Percentiles rank a stretch among this genome's conserved stretches.
Evolutionary conservation across 169 alveolate genomes (phyloP).

Genomic region (Ichthyophthirius multifiliis): DNA sequence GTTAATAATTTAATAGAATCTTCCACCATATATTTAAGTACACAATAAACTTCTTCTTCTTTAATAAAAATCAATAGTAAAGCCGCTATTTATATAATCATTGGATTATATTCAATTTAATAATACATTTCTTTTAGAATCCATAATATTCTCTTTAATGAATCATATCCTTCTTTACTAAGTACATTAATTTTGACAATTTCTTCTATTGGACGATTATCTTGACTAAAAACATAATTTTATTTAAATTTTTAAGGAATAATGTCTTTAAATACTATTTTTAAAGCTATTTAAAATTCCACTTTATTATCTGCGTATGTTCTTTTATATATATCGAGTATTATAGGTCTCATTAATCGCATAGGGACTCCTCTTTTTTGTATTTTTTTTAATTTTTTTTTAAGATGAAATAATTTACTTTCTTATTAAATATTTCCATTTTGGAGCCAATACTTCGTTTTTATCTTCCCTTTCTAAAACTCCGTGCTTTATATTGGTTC

Average conservation of each 20-base stretch:
- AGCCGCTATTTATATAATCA: conserved; percentile 24
- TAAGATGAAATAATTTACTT: neutral
- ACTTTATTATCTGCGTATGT: conserved; percentile 24
- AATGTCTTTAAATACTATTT: conserved; percentile 29
- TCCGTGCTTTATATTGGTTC: conserved; percentile 22
- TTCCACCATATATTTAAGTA: conserved; percentile 27
- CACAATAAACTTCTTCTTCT: conserved; percentile 37
- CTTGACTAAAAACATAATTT: neutral
- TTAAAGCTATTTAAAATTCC: conserved; percentile 21
- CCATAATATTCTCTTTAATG: conserved; percentile 34
- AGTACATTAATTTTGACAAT: conserved; percentile 9
- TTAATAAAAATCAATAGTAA: conserved; percentile 15
- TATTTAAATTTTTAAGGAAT: neutral
- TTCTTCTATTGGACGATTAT: conserved; percentile 2
- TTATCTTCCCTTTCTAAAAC: conserved; percentile 25
- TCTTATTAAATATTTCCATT: conserved; percentile 41
- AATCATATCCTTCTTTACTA: conserved; percentile 28
- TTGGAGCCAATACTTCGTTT: conserved; percentile 22
- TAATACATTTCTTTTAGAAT: conserved; percentile 18
- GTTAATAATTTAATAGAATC: conserved; percentile 23
- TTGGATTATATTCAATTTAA: conserved; percentile 42
- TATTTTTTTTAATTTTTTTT: too few relatives aligned
- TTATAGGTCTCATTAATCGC: conserved; percentile 15
- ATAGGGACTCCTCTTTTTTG: conserved; percentile 31
- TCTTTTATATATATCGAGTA: conserved; percentile 24